Base-by-base conservation (phyloP, 192 early-diverging fungal genomes). In the Dispira simplex region DNA sequence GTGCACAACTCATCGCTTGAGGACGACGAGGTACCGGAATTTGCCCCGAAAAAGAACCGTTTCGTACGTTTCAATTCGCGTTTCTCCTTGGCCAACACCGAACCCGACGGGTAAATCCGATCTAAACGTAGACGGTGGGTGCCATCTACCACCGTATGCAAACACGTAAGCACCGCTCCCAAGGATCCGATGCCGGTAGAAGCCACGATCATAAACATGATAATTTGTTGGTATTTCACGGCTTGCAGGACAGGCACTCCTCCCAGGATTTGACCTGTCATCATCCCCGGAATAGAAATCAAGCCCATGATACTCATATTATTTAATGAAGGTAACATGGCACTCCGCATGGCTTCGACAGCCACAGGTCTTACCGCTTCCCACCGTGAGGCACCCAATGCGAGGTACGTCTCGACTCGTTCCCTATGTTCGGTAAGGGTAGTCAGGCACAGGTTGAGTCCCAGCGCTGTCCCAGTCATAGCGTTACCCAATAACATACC, bases 401-500 rank as follows among this genome's bases (percentile, higher is more conserved):
- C 72, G 46, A 94, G 70, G 48, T 77, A 68, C 13, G 77, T 72
- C 64, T 89, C 85, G 9, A 84, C 65, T 45, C 71, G 67, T 26
- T 69, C 75, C n/a, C 68, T 54, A 8, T 74, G 73, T 25, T 71
- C 78, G 71, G 80, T 82, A 28, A 87, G 65, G 44, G 83, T 77
- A 45, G 75, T 78, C 63, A 88, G 75, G 20, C 81, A 81, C 11
- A 72, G 62, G 18, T 79, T 75, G 57, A 83, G 74, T 0, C 82
- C 88, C 52, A 90, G 73, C 13, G 86, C 80, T 45, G 84, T 79
- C 18, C 80, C 85, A 12, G 81, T 81, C 80, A 90, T 86, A 46
- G 79, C 73, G 66, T 88, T 92, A 28, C 89, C 90, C n/a, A 92
- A 79, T 44, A 95, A 69, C 92, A 95, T 95, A 28, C 89, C 92